Evolutionary conservation across 2,329 filamentous ascomycete genomes (phyloP), one percentile per base, ranked within the genome.

Genomic region (Coniochaeta ligniaria): DNA sequence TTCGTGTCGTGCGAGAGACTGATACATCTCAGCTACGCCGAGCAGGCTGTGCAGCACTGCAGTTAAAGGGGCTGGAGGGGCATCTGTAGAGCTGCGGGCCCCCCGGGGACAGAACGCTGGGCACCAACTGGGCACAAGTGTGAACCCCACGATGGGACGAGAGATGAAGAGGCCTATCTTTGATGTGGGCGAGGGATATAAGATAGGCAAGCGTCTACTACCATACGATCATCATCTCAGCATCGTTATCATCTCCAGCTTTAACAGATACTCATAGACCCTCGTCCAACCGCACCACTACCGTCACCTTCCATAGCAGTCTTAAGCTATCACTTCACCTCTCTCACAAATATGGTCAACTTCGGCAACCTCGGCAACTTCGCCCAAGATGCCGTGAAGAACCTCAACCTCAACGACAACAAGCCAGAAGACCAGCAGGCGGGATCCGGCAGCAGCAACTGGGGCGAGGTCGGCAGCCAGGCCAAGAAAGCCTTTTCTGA

Each of bases 401-500:
- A 47, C 33, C 38, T 45, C 36, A 45, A 45, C 57, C 3, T 20
- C 20, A 24, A 58, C 31, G 41, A 43, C 36, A 26, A 50, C 14
- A 52, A 52, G 47, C 47, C 22, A 22, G 26, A 7, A 2, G 22
- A 52, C 1, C 55, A 57, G 55, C 33, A 57, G 33, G 6, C 7
- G 55, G 38, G 38, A 41, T 41, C 38, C 28, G 31, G 55, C 33
- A 57, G 33, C 55, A 57, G 31, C 33, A 57, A 57, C 36, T 66
- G 65, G 66, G 60, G 58, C 22, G 63, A 61, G 16, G 65, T 67
- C 43, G 66, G 65, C 63, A 24, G 52, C 28, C 59, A 43, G 1
- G 66, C 65, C 65, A 67, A 67, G 62, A 47, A 66, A 61, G 66
- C 63, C 60, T 64, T 43, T 59, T 50, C 28, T 22, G 63, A 63